Percentiles rank a stretch among this genome's conserved stretches.
phyloP scores from a whole-genome alignment of 2,329 filamentous ascomycete genomes.

The Alternaria sp. region DNA sequence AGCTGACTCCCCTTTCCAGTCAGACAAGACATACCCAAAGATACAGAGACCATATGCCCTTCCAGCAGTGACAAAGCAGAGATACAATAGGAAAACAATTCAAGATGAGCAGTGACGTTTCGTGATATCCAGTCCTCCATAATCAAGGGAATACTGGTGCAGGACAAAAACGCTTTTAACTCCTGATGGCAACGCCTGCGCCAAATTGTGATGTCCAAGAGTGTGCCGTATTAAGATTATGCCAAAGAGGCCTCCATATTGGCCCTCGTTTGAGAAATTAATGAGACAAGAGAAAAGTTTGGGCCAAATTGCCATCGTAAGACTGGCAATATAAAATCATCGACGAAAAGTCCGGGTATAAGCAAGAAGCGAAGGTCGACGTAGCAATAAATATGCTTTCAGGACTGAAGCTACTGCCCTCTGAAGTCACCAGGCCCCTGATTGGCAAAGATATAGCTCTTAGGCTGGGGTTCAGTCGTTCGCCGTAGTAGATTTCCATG shows the following conservation, averaged over 20 bases:
- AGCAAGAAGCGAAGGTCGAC: slow-evolving; percentile 13
- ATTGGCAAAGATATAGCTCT: slow-evolving; percentile 60
- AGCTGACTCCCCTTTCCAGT: slow-evolving; percentile 2
- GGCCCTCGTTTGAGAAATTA: background rate
- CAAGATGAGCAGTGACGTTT: slow-evolving; percentile 2
- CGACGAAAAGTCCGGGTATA: slow-evolving; percentile 18
- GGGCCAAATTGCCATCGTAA: slow-evolving; percentile 2
- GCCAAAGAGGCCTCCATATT: slow-evolving; percentile 8
- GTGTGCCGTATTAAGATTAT: slow-evolving; percentile 16
- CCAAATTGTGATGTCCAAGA: slow-evolving; percentile 11
- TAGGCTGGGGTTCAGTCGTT: slow-evolving; percentile 47
- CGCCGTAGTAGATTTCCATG: slow-evolving; percentile 39
- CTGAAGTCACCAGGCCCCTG: slow-evolving; percentile 56
- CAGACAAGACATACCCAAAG: slow-evolving; percentile 5
- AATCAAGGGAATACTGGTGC: slow-evolving; percentile 1
- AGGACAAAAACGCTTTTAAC: slow-evolving; percentile 16
- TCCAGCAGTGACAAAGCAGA: background rate
- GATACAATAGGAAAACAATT: background rate
- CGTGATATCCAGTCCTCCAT: slow-evolving; percentile 7
- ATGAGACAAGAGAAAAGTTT: background rate
- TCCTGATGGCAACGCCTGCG: slow-evolving; percentile 11
- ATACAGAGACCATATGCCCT: background rate
- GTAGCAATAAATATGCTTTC: background rate
- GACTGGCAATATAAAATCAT: slow-evolving; percentile 1
- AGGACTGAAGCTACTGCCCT: slow-evolving; percentile 10